A percentile compares a stretch with the other conserved stretches of the same genome.
Evolutionary conservation across 371 early-diverging fungal genomes (phyloP).

Genomic region (Haplosporangium sp.): DNA sequence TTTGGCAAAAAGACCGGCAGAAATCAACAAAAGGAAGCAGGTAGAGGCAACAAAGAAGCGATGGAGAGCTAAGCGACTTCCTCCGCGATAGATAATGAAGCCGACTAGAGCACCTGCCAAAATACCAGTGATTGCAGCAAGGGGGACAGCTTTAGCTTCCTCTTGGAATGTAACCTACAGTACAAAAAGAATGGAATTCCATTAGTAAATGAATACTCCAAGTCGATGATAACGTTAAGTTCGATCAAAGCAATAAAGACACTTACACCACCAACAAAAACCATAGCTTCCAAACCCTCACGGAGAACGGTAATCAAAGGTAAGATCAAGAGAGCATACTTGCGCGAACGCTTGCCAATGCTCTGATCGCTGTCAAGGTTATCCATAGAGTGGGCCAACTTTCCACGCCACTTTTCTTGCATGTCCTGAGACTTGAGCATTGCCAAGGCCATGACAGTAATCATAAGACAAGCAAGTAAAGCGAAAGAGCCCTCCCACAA

Average conservation of each 20-base stretch:
- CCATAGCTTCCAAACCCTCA: constrained; percentile 86
- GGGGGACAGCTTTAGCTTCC: constrained; percentile 79
- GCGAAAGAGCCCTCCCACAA: constrained; percentile 87
- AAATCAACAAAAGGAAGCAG: constrained; percentile 78
- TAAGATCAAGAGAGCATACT: constrained; percentile 78
- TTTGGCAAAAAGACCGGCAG: constrained; percentile 78
- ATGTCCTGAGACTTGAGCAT: constrained; percentile 77
- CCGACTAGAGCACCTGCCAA: constrained; percentile 78
- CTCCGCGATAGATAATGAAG: constrained; percentile 76
- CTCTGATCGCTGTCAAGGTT: constrained; percentile 30
- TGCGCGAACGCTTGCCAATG: constrained; percentile 65
- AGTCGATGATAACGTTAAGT: neutral
- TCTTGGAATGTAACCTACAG: constrained; percentile 71
- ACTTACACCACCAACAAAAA: constrained; percentile 87
- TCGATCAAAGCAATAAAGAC: neutral
- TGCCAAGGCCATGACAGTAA: constrained; percentile 79
- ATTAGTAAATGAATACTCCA: neutral
- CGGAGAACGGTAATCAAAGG: constrained; percentile 88
- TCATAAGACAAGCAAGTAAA: constrained; percentile 76
- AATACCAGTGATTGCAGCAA: constrained; percentile 81
- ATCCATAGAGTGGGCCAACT: constrained; percentile 67
- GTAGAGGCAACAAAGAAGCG: constrained; percentile 83
- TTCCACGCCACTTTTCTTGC: constrained; percentile 79
- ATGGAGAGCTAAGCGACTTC: constrained; percentile 73
- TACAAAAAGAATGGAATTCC: neutral